phyloP scores from a whole-genome alignment of 2,329 filamentous ascomycete genomes.

The Xylaria arbuscula region DNA sequence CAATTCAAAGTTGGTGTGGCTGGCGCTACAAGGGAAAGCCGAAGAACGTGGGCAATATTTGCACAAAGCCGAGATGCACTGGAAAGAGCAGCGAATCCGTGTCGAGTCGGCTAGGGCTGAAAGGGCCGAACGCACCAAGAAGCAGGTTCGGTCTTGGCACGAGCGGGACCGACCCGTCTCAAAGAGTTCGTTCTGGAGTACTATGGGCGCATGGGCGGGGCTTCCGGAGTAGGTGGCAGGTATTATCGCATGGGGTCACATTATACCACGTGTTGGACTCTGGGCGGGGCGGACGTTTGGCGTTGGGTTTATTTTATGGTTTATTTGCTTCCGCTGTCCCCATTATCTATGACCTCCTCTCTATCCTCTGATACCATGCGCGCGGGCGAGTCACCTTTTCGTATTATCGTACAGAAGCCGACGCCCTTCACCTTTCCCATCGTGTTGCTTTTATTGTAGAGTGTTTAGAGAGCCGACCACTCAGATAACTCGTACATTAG shows the following conservation, averaged over 20 bases:
- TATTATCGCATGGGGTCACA: slow-evolving; percentile 33
- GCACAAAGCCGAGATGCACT: slow-evolving; percentile 58
- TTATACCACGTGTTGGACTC: slow-evolving; percentile 45
- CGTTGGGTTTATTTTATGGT: slow-evolving; percentile 45
- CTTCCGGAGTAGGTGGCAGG: slow-evolving; percentile 26
- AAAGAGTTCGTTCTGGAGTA: slow-evolving; percentile 45
- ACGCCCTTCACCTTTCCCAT: slow-evolving; percentile 17
- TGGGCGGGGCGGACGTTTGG: slow-evolving; percentile 43
- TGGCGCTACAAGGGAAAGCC: slow-evolving; percentile 62
- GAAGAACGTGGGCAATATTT: slow-evolving; percentile 61
- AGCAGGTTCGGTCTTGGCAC: slow-evolving; percentile 46
- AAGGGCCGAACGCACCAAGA: slow-evolving; percentile 46
- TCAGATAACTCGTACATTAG: slow-evolving; percentile 12
- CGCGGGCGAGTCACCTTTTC: slow-evolving; percentile 16
- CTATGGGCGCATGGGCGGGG: slow-evolving; percentile 35
- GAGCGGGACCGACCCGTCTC: slow-evolving; percentile 44
- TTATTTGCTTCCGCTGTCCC: slow-evolving; percentile 41
- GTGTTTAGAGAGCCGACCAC: slow-evolving; percentile 23
- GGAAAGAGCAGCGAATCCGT: slow-evolving; percentile 53
- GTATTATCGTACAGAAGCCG: slow-evolving; percentile 13
- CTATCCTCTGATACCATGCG: slow-evolving; percentile 31
- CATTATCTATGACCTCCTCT: slow-evolving; percentile 34
- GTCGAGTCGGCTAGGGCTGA: slow-evolving; percentile 49
- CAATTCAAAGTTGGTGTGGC: slow-evolving; percentile 66
- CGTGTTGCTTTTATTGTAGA: slow-evolving; percentile 31